Evolutionary conservation across 306 rosid species (phyloP).

Genomic region (Castanospermum australe): DNA sequence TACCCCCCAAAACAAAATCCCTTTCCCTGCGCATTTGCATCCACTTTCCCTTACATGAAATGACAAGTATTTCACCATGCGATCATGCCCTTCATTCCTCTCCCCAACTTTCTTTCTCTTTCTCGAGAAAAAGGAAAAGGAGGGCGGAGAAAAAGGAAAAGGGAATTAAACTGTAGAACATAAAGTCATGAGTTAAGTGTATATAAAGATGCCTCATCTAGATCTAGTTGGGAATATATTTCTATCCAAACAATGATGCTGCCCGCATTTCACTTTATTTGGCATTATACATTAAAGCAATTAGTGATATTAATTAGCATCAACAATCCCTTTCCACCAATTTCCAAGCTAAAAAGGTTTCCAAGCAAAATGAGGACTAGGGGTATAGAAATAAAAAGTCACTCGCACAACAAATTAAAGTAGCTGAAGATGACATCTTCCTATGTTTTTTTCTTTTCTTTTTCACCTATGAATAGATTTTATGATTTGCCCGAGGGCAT

Average conservation of each 20-base stretch:
- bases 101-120: conserved; percentile 39
- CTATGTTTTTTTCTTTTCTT: background rate
- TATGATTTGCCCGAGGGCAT: background rate
- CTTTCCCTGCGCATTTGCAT: conserved; percentile 47
- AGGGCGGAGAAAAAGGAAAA: conserved; percentile 27
- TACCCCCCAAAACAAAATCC: conserved; percentile 27
- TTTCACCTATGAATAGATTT: background rate
- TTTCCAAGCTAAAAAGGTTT: conserved; percentile 77
- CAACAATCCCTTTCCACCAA: conserved; percentile 70
- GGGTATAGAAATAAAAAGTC: conserved; percentile 44
- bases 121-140: conserved; percentile 41
- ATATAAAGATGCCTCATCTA: conserved; percentile 46
- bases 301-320: conserved; percentile 22
- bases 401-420: conserved; percentile 22
- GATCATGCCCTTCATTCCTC: conserved; percentile 55
- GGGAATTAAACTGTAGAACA: conserved; percentile 35
- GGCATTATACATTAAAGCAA: conserved; percentile 32
- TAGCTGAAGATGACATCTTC: conserved; percentile 17
- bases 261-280: conserved; percentile 48
- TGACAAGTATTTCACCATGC: conserved; percentile 59
- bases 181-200: conserved; percentile 55
- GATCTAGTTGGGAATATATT: conserved; percentile 60
- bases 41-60: conserved; percentile 74
- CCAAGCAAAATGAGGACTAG: conserved; percentile 51
- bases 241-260: conserved; percentile 63